These are phyloP conservation scores for Pseudopithomyces chartarum DNA, from an alignment of 2,329 filamentous ascomycete species.

Conservation along the genomic window DNA sequence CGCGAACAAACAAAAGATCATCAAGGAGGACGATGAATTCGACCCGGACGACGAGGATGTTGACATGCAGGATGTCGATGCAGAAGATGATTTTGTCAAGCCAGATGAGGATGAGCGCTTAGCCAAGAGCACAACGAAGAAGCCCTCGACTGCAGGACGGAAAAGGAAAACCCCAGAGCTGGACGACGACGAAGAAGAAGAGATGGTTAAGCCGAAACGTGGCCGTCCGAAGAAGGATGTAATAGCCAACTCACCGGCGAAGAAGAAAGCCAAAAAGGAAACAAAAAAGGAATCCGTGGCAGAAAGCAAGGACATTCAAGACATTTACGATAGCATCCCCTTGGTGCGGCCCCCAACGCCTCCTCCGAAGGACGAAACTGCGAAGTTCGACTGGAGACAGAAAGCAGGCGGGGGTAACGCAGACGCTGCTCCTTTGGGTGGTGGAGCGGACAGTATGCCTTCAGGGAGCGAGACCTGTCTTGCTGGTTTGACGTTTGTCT, in stretches of 20 bases:
- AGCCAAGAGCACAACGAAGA: slow-evolving; percentile 47
- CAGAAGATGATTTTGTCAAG: slow-evolving; percentile 51
- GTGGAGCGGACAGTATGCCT: slow-evolving; percentile 70
- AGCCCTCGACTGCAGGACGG: slow-evolving; percentile 38
- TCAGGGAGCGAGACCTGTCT: slow-evolving; percentile 87
- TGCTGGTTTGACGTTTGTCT: slow-evolving; percentile 88
- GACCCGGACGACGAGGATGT: slow-evolving; percentile 53
- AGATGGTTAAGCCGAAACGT: slow-evolving; percentile 61
- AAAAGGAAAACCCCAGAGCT: slow-evolving; percentile 64
- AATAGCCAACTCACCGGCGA: slow-evolving; percentile 56
- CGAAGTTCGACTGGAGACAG: slow-evolving; percentile 78
- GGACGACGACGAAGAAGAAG: slow-evolving; percentile 59
- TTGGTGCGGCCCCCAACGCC: slow-evolving; percentile 83
- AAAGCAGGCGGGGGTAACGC: slow-evolving; percentile 61
- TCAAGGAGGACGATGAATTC: slow-evolving; percentile 47
- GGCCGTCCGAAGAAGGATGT: slow-evolving; percentile 43
- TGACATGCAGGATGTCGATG: slow-evolving; percentile 58
- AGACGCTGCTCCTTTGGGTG: slow-evolving; percentile 66
- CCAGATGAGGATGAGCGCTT: slow-evolving; percentile 51
- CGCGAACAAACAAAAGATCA: slow-evolving; percentile 54
- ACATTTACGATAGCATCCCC: slow-evolving; percentile 86
- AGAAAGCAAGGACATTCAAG: slow-evolving; percentile 75
- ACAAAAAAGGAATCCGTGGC: slow-evolving; percentile 69
- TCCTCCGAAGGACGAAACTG: slow-evolving; percentile 68
- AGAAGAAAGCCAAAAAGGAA: slow-evolving; percentile 68